phyloP scores from a whole-genome alignment of 176 grass and related monocot genomes.

The Guadua angustifolia region DNA sequence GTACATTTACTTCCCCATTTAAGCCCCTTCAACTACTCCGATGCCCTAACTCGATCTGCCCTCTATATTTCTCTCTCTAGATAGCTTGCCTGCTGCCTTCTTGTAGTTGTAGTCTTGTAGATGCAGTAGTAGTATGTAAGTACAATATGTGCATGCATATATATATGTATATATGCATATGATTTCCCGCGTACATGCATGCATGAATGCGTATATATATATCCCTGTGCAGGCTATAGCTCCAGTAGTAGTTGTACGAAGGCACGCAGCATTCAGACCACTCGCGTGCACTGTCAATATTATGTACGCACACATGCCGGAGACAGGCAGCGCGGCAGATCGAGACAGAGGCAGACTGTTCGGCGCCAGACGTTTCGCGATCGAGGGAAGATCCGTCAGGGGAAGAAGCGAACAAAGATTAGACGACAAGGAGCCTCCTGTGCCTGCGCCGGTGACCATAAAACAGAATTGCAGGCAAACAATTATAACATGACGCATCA shows the following conservation, averaged over 20 bases:
- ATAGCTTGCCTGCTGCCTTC: background rate
- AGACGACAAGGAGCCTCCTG: slow-evolving; percentile 52
- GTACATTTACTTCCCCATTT: slow-evolving; percentile 29
- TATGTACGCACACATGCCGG: background rate
- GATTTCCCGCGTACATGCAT: background rate
- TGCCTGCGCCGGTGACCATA: slow-evolving; percentile 34
- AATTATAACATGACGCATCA: slow-evolving; percentile 21
- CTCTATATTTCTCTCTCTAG: too few species aligned
- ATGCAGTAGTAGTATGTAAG: background rate
- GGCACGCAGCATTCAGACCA: background rate
- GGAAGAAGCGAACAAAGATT: slow-evolving; percentile 53
- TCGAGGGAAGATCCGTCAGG: slow-evolving; percentile 51
- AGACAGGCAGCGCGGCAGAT: background rate
- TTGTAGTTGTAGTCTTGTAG: background rate
- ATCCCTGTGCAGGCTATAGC: background rate
- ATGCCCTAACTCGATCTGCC: too few species aligned
- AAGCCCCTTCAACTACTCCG: background rate
- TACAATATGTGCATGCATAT: background rate
- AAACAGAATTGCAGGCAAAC: slow-evolving; percentile 53
- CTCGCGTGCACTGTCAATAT: background rate
- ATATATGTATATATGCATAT: background rate
- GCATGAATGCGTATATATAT: background rate
- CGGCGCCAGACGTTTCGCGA: background rate
- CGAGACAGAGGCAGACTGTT: slow-evolving; percentile 2
- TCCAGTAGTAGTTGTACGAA: background rate